A percentile compares a stretch with the other conserved stretches of the same genome.
phyloP scores from a whole-genome alignment of 495 filamentous ascomycete species.

The Xylaria grammica region DNA sequence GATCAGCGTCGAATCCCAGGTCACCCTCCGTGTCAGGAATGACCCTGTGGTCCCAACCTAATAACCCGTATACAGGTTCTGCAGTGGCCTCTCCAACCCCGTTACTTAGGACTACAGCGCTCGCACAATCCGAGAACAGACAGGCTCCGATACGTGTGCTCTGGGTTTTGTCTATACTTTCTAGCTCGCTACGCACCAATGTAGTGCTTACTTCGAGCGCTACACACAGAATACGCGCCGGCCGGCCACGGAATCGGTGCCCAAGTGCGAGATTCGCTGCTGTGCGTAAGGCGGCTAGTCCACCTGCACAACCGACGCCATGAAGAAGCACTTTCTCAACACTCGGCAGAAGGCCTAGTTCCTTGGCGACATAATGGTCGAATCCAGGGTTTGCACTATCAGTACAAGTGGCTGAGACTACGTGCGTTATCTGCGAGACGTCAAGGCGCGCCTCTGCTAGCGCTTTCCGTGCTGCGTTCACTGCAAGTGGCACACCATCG shows the following conservation, averaged over 20 bases:
- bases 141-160: conserved; percentile 62
- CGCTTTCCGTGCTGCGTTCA: conserved; percentile 63
- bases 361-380: conserved; percentile 65
- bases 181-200: conserved; percentile 63
- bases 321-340: conserved; percentile 66
- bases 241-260: conserved; percentile 53
- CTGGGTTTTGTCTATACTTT: conserved; percentile 57
- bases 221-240: conserved; percentile 62
- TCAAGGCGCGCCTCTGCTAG: conserved; percentile 58
- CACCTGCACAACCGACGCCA: conserved; percentile 67
- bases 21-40: conserved; percentile 61
- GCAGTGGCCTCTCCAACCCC: conserved; percentile 44
- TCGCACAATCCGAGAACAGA: conserved; percentile 69
- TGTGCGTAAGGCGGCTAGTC: conserved; percentile 64
- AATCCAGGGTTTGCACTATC: conserved; percentile 72
- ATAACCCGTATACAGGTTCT: conserved; percentile 57
- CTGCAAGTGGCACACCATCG: conserved; percentile 63
- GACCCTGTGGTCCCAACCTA: conserved; percentile 64
- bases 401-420: conserved; percentile 70
- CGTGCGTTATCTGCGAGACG: conserved; percentile 62
- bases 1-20: conserved; percentile 65
- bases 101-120: conserved; percentile 64
- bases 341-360: conserved; percentile 52
- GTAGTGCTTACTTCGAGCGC: conserved; percentile 66
- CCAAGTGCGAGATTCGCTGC: conserved; percentile 67